Percentiles rank a stretch among this genome's conserved stretches.
Evolutionary conservation across 2,329 filamentous ascomycete species (phyloP).

Genomic region (Bimuria novae-zelandiae): DNA sequence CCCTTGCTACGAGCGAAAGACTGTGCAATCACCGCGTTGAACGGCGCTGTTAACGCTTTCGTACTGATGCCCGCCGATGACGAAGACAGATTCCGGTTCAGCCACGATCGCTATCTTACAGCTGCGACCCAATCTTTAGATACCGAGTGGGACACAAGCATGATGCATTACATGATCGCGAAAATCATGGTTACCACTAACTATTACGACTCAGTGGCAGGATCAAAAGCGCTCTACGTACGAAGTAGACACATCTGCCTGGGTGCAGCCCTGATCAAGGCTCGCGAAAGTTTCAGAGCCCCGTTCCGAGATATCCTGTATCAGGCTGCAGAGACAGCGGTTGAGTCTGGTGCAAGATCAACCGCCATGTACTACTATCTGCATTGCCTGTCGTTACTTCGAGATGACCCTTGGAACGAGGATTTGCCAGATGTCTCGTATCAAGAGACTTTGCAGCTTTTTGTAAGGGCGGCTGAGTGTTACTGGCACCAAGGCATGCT

Average conservation of each 20-base stretch:
- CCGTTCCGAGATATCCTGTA: slow-evolving; percentile 77
- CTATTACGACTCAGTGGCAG: slow-evolving; percentile 54
- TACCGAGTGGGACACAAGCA: slow-evolving; percentile 54
- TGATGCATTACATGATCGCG: slow-evolving; percentile 89
- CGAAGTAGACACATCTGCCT: slow-evolving; percentile 82
- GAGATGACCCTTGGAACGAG: slow-evolving; percentile 77
- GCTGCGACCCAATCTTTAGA: slow-evolving; percentile 68
- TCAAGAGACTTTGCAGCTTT: slow-evolving; percentile 74
- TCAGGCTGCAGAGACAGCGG: slow-evolving; percentile 76
- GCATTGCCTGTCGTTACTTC: slow-evolving; percentile 76
- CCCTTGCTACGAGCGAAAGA: slow-evolving; percentile 62
- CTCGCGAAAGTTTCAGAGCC: slow-evolving; percentile 62
- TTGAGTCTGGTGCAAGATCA: slow-evolving; percentile 79
- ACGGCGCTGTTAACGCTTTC: slow-evolving; percentile 78
- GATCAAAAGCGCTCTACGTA: slow-evolving; percentile 63
- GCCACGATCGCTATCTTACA: slow-evolving; percentile 84
- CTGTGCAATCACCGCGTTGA: slow-evolving; percentile 77
- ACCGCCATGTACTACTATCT: slow-evolving; percentile 84
- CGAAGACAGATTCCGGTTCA: slow-evolving; percentile 84
- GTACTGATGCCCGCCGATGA: slow-evolving; percentile 80
- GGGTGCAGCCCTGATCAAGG: slow-evolving; percentile 74
- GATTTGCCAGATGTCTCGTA: slow-evolving; percentile 74
- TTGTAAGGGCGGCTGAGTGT: slow-evolving; percentile 80
- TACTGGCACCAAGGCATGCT: slow-evolving; percentile 78
- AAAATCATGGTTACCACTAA: slow-evolving; percentile 74